Conservation (phyloP, 495 filamentous ascomycete genomes). For the Halenospora varia region DNA sequence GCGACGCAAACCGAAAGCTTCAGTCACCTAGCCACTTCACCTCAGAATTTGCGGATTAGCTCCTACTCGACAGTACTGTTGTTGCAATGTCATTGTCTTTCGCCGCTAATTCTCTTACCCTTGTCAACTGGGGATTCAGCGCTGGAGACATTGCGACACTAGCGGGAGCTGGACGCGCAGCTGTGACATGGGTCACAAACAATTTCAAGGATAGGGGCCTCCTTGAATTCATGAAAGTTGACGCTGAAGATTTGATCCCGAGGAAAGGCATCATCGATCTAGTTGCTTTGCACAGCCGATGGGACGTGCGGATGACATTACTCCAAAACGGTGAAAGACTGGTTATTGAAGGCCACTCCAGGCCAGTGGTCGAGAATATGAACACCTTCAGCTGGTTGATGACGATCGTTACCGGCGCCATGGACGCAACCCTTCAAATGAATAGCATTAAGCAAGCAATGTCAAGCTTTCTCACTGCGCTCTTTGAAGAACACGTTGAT, state of each 20-base stretch:
- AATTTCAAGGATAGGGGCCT: not conserved
- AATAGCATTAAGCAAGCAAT: not conserved
- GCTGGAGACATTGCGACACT: not conserved
- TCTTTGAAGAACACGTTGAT: too few species aligned
- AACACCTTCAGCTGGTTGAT: not conserved
- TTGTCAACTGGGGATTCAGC: not conserved
- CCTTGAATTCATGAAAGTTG: not conserved
- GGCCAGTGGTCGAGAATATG: not conserved
- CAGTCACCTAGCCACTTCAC: too few species aligned
- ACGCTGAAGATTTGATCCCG: not conserved
- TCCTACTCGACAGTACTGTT: too few species aligned
- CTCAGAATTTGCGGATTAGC: too few species aligned
- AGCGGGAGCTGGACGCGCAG: not conserved
- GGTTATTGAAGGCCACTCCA: not conserved
- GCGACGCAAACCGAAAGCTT: too few species aligned
- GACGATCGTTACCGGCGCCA: not conserved
- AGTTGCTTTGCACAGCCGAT: not conserved
- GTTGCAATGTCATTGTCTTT: not conserved
- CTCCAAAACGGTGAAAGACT: not conserved
- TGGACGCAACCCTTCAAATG: not conserved
- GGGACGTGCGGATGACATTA: not conserved
- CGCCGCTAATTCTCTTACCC: not conserved
- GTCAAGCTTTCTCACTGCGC: not conserved
- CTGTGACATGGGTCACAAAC: not conserved
- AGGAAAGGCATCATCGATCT: not conserved